phyloP scores from a whole-genome alignment of 805 yeast species.

The Candida sphagnicola region DNA sequence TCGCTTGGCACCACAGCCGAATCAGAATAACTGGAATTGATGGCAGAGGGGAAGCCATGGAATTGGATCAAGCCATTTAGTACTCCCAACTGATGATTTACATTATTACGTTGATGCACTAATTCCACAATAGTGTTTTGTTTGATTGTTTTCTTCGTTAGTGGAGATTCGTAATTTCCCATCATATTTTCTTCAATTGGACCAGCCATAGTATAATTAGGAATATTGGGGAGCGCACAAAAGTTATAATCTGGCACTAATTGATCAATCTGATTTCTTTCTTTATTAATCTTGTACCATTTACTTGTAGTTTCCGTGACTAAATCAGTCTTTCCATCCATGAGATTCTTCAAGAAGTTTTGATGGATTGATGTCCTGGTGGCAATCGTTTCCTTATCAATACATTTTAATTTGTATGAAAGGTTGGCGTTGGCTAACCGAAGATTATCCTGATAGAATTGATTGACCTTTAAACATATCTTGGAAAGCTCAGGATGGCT shows the following conservation, averaged over 20 bases:
- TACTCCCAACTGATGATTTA: conserved; percentile 65
- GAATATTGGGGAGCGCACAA: conserved; percentile 33
- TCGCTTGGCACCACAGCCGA: conserved; percentile 12
- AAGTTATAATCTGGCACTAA: conserved; percentile 52
- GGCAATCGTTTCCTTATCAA: conserved; percentile 77
- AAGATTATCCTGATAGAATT: conserved; percentile 69
- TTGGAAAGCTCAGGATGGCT: conserved; percentile 85
- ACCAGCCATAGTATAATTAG: conserved; percentile 17
- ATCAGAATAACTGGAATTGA: conserved; percentile 38
- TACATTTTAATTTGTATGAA: conserved; percentile 66
- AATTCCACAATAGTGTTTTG: conserved; percentile 38
- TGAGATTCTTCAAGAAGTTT: conserved; percentile 63
- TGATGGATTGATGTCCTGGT: conserved; percentile 80
- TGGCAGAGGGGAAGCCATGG: conserved; percentile 79
- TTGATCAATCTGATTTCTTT: conserved; percentile 76
- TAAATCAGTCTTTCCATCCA: conserved; percentile 63
- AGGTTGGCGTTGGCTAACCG: conserved; percentile 38
- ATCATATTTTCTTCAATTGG: conserved; percentile 1
- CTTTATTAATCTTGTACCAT: conserved; percentile 92
- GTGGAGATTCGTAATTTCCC: conserved; percentile 9
- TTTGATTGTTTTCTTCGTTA: conserved; percentile 31
- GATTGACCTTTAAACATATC: conserved; percentile 66
- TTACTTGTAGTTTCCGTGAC: conserved; percentile 70
- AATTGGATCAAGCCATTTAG: conserved; percentile 63
- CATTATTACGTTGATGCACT: conserved; percentile 63